Percentiles rank a stretch among this genome's conserved stretches.
Conservation (phyloP, 352 stramenopile genomes). For the Phytophthora quininea region DNA sequence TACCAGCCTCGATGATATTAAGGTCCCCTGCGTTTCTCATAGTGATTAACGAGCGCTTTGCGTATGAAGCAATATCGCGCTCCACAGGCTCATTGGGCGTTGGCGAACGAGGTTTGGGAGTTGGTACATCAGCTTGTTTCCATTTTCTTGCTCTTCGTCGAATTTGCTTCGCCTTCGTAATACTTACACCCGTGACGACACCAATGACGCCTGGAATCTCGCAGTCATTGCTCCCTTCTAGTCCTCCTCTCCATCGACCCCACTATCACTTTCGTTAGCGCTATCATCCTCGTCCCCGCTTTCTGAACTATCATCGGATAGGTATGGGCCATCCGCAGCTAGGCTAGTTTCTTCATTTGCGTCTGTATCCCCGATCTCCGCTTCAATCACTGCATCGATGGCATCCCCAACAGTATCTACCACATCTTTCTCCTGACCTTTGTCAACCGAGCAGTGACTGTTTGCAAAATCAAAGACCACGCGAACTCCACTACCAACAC, state of each 20-base stretch:
- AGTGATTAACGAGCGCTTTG: background rate
- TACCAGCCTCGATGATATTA: background rate
- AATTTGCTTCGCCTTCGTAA: constrained; percentile 6
- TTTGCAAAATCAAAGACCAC: too few relatives aligned
- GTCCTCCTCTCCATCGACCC: too few relatives aligned
- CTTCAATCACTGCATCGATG: too few relatives aligned
- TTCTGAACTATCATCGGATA: background rate
- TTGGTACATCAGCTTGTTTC: background rate
- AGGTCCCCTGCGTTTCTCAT: background rate
- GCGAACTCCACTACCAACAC: too few relatives aligned
- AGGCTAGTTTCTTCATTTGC: background rate
- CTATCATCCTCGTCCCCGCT: background rate
- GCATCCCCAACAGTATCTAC: too few relatives aligned
- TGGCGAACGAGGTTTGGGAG: background rate
- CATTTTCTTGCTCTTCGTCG: constrained; percentile 2
- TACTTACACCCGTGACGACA: constrained; percentile 8
- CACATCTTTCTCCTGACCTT: too few relatives aligned
- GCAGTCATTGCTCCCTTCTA: too few relatives aligned
- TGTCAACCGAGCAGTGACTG: too few relatives aligned
- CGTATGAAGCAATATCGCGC: background rate
- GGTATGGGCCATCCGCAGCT: background rate
- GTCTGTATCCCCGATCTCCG: background rate
- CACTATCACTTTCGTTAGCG: constrained; percentile 3
- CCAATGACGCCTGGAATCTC: background rate
- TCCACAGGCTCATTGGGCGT: background rate